Evolutionary conservation across 176 grass and related monocot species (phyloP).

Genomic region (Carex myosuroides): DNA sequence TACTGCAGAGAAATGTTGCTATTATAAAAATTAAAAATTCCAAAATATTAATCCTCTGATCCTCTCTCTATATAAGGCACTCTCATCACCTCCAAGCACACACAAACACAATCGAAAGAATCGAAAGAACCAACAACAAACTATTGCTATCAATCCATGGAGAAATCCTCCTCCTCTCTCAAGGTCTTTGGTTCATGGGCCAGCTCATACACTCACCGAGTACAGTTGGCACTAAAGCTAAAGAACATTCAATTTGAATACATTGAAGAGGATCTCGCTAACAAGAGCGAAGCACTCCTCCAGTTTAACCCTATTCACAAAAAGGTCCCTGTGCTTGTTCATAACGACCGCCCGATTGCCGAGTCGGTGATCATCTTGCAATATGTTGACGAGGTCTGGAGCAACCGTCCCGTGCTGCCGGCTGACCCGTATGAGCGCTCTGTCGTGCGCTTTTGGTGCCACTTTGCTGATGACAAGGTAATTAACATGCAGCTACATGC

Average conservation of each 20-base stretch:
- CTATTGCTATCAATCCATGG: slow-evolving; percentile 18
- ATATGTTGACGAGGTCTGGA: slow-evolving; percentile 66
- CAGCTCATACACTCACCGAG: slow-evolving; percentile 88
- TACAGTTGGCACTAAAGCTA: slow-evolving; percentile 71
- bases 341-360: slow-evolving; percentile 41
- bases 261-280: slow-evolving; percentile 64
- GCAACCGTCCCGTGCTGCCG: slow-evolving; percentile 35
- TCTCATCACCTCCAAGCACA: background rate
- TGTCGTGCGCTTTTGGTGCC: slow-evolving; percentile 65
- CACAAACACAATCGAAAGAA: background rate
- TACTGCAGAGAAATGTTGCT: background rate
- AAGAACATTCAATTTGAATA: slow-evolving; percentile 67
- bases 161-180: slow-evolving; percentile 25
- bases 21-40: background rate
- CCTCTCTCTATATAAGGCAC: slow-evolving; percentile 12
- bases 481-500: background rate
- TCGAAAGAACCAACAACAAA: background rate
- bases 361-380: slow-evolving; percentile 78
- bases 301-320: slow-evolving; percentile 69
- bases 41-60: background rate
- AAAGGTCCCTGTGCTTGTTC: slow-evolving; percentile 82
- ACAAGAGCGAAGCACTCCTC: slow-evolving; percentile 53
- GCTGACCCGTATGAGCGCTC: slow-evolving; percentile 46
- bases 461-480: slow-evolving; percentile 87
- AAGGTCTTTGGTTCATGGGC: slow-evolving; percentile 78